Percentiles rank a stretch among this genome's conserved stretches.
Conservation (phyloP, 1,139 yeast species). For the Scheffersomyces segobiensis region DNA sequence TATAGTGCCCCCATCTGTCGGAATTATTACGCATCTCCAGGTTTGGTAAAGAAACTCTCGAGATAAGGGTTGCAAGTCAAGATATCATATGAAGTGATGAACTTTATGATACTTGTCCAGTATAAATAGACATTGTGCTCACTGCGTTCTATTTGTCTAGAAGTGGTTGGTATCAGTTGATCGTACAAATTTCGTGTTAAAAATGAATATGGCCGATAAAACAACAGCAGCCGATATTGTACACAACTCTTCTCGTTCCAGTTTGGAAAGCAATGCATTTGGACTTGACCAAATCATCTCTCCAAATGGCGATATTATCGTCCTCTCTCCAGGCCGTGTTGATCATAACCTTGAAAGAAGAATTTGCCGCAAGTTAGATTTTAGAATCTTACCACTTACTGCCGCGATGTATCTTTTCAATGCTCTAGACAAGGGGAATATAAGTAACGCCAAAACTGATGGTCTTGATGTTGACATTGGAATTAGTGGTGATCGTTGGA, state of each 20-base stretch:
- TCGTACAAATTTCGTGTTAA: background rate
- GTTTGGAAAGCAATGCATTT: constrained; percentile 9
- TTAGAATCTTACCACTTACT: constrained; percentile 29
- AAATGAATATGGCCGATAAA: background rate
- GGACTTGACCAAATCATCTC: constrained; percentile 17
- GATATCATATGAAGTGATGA: background rate
- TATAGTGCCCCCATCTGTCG: background rate
- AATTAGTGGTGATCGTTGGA: constrained; percentile 20
- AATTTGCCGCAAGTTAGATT: constrained; percentile 34
- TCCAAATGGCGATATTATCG: constrained; percentile 10
- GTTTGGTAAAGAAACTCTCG: background rate
- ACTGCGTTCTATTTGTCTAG: background rate
- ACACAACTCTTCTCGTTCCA: constrained; percentile 12
- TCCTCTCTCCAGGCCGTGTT: constrained; percentile 9
- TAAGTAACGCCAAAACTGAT: constrained; percentile 23
- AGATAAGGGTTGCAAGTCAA: background rate
- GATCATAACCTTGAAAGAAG: constrained; percentile 22
- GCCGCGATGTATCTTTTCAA: constrained; percentile 29
- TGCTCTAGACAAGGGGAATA: constrained; percentile 27
- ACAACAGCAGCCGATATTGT: constrained; percentile 8
- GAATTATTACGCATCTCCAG: background rate
- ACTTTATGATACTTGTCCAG: background rate
- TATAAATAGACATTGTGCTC: background rate
- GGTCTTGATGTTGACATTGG: constrained; percentile 20
- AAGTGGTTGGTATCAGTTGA: background rate